Conservation (phyloP, 805 yeast species). For the Candida silvicultrix region DNA sequence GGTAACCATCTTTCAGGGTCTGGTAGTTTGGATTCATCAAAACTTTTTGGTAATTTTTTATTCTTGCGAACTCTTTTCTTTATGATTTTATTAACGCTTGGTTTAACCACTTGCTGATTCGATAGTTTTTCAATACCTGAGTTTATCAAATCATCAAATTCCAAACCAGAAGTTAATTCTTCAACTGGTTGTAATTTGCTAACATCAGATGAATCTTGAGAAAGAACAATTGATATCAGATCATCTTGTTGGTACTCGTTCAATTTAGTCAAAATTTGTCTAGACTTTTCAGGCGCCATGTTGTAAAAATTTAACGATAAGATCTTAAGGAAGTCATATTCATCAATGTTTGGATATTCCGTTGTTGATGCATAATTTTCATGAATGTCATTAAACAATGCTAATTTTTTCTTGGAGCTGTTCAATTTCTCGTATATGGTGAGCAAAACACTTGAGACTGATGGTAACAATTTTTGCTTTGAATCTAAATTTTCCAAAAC, state of each 20-base stretch:
- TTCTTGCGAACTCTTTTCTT: conserved; percentile 29
- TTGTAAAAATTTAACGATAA: conserved; percentile 31
- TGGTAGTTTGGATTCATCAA: conserved; percentile 31
- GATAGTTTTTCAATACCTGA: conserved; percentile 12
- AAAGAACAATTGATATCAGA: conserved; percentile 24
- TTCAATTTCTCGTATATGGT: conserved; percentile 39
- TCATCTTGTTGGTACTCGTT: conserved; percentile 21
- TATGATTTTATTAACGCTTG: conserved; percentile 8
- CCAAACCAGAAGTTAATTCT: conserved; percentile 23
- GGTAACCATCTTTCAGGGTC: conserved; percentile 92
- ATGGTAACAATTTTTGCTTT: conserved; percentile 29
- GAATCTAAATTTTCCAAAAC: conserved; percentile 28
- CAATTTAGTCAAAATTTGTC: conserved; percentile 15
- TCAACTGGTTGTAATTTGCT: conserved; percentile 21
- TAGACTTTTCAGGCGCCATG: conserved; percentile 4
- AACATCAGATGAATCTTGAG: conserved; percentile 8
- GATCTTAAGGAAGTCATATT: conserved; percentile 24
- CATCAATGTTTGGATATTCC: conserved; percentile 10
- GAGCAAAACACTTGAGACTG: conserved; percentile 42
- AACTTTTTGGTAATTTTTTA: conserved; percentile 32
- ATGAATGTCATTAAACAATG: conserved; percentile 26
- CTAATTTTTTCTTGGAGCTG: conserved; percentile 29
- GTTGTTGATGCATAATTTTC: conserved; percentile 13
- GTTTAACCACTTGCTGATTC: conserved; percentile 7
- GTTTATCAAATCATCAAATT: conserved; percentile 24